A percentile compares a stretch with the other conserved stretches of the same genome.
phyloP scores from a whole-genome alignment of 257 asterid genomes.

The Coffea eugenioides region DNA sequence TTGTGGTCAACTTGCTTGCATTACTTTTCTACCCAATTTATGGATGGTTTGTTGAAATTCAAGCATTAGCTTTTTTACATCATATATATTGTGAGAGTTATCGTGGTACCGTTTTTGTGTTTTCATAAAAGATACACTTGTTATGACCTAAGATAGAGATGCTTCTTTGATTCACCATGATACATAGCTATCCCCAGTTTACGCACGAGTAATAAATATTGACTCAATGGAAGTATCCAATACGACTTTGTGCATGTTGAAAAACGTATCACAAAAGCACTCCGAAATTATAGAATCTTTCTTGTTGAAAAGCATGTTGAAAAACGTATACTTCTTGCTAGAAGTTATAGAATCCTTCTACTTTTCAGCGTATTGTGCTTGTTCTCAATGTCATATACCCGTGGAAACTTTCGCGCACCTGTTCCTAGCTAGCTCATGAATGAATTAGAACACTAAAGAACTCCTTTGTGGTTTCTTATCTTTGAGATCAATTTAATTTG shows the following conservation, averaged over 20 bases:
- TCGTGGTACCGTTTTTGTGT: neutral
- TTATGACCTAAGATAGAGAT: neutral
- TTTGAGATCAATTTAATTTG: neutral
- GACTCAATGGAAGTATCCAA: neutral
- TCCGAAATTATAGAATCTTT: neutral
- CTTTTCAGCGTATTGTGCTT: neutral
- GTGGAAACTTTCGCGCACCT: neutral
- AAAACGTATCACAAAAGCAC: neutral
- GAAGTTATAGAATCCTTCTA: neutral
- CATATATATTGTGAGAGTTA: neutral
- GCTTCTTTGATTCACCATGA: neutral
- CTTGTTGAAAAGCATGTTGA: neutral
- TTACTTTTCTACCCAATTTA: too few relatives aligned
- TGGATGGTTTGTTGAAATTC: neutral
- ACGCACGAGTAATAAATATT: neutral
- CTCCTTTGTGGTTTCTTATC: too few relatives aligned
- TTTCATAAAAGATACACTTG: neutral
- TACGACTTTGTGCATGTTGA: too few relatives aligned
- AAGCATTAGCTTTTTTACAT: neutral
- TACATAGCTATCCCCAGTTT: neutral
- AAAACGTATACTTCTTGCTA: too few relatives aligned
- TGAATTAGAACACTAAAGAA: neutral
- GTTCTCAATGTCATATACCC: neutral
- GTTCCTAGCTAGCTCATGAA: neutral
- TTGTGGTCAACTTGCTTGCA: too few relatives aligned